Base-by-base conservation (phyloP, 805 yeast genomes). In the Grigorovia yakushimaensis region DNA sequence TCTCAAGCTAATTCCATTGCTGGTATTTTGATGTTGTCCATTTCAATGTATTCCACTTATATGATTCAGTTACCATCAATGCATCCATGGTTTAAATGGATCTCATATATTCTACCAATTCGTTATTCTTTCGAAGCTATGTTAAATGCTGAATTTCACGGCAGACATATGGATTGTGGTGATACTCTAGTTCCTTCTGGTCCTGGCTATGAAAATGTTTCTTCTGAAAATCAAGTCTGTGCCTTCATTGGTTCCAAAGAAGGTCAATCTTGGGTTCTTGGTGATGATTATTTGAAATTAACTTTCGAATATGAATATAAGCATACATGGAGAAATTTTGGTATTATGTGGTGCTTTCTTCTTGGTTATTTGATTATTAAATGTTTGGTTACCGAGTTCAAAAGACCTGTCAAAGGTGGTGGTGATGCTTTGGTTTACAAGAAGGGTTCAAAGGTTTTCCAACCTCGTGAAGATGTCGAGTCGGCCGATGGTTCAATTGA, bases 241-340 rank as follows among this genome's bases (percentile, higher is more conserved):
- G 72, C 79, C 0, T 73, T 75, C 39, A 73, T 74, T 22, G 88
- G 93, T 40, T 70, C 89, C 10, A 56, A 57, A 9, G 66, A 79
- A 1, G 93, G 94, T 39, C 58, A 62, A 36, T 48, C 60, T 13
- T 52, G 51, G 39, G 85, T 86, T 37, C 56, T 63, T 24, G 95
- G 95, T 54, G 78, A 79, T 51, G 66, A 62, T 41, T 86, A 82
- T 58, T 54, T 86, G 46, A 51, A 52, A 3, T 53, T 55, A 1
- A 62, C 79, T 8, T 86, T 65, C 64, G 58, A 64, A 43, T 87
- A 81, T 68, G 57, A 59, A 20, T 78, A 73, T 56, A 51, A 63
- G 17, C 86, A 87, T 62, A 73, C 76, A 44, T 87, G 96, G 95
- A 79, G 95, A 70, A 84, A 87, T 61, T 72, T 82, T 47, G 96